Evolutionary conservation across 2,329 filamentous ascomycete species (phyloP).

Genomic region (Diaporthe ampelina): DNA sequence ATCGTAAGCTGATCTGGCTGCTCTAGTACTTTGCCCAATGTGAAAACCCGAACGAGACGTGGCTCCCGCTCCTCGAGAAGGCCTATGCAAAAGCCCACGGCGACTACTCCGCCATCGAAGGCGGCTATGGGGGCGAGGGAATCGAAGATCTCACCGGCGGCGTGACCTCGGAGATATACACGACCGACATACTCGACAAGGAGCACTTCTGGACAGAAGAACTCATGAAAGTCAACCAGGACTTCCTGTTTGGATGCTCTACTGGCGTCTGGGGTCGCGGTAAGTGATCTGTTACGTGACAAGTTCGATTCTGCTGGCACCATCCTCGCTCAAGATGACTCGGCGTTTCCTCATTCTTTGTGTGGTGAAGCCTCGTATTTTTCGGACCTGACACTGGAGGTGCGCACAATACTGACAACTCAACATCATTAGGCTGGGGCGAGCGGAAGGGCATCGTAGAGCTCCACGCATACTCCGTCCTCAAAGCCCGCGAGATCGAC

Average conservation of each 20-base stretch:
- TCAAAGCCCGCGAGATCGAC: constrained; percentile 65
- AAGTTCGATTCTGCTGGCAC: not conserved
- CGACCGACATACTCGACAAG: constrained; percentile 80
- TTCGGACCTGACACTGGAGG: not conserved
- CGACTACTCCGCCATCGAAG: constrained; percentile 79
- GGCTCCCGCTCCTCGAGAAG: constrained; percentile 80
- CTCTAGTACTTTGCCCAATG: constrained; percentile 76
- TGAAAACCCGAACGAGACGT: constrained; percentile 77
- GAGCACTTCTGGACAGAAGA: constrained; percentile 89
- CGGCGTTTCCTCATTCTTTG: not conserved
- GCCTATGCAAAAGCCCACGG: constrained; percentile 82
- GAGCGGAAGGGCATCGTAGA: constrained; percentile 71
- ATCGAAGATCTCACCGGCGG: constrained; percentile 74
- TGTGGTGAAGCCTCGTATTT: not conserved
- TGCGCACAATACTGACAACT: not conserved
- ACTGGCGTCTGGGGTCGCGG: constrained; percentile 71
- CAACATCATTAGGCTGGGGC: constrained; percentile 62
- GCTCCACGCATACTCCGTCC: constrained; percentile 72
- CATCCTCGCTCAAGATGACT: not conserved
- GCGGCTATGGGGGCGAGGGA: constrained; percentile 68
- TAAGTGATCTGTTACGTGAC: not conserved
- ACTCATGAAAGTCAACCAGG: constrained; percentile 82
- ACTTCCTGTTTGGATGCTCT: constrained; percentile 82
- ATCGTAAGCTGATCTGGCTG: not conserved
- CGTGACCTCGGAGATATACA: constrained; percentile 77